Percentiles rank a stretch among this genome's conserved stretches.
These are phyloP conservation scores for Trichoderma gamsii DNA, from an alignment of 495 filamentous ascomycete species.

Conservation along the genomic window DNA sequence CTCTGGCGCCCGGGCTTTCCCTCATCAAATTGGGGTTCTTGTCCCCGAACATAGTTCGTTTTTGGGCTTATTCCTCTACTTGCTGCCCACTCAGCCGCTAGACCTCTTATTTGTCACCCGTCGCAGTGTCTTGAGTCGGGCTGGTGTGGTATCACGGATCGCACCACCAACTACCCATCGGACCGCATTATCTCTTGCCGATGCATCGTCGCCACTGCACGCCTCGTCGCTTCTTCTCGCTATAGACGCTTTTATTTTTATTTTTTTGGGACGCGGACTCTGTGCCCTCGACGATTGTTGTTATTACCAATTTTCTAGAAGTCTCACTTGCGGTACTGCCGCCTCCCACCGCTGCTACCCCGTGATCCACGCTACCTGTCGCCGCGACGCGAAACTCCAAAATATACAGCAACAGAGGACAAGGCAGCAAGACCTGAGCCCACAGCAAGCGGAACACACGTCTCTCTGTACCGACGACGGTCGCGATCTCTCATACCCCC, in stretches of 20 bases:
- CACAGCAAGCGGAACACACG: background rate
- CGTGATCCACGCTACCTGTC: background rate
- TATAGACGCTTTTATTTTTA: background rate
- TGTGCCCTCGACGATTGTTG: background rate
- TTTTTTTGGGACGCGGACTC: background rate
- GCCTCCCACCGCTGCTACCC: background rate
- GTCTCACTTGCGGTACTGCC: background rate
- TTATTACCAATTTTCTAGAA: background rate
- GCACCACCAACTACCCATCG: conserved; percentile 14
- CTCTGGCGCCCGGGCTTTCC: background rate
- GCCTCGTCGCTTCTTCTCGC: conserved; percentile 11
- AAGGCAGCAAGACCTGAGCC: background rate
- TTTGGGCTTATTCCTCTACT: background rate
- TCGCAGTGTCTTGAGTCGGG: conserved; percentile 12
- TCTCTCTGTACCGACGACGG: background rate
- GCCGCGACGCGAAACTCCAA: conserved; percentile 7
- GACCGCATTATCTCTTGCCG: conserved; percentile 9
- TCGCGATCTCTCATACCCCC: background rate
- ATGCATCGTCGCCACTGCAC: conserved; percentile 13
- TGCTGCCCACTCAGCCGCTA: conserved; percentile 6
- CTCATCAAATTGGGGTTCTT: background rate
- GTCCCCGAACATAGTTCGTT: background rate
- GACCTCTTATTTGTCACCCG: conserved; percentile 8
- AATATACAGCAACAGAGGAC: background rate
- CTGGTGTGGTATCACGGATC: conserved; percentile 13